phyloP scores from a whole-genome alignment of 768 basidiomycete species.

The Trametes coccinea region DNA sequence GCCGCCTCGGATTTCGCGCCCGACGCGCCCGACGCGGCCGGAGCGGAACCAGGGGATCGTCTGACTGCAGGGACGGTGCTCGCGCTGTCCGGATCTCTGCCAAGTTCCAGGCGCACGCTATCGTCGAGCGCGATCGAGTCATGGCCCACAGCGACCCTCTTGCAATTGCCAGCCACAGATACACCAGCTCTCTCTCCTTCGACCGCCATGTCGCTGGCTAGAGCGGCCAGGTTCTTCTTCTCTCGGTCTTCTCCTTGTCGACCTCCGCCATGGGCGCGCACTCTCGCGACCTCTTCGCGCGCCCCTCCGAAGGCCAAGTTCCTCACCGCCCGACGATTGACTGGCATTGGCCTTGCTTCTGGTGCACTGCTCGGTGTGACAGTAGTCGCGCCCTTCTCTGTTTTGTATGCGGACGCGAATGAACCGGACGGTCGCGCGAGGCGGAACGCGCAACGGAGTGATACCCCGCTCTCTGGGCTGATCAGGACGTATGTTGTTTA shows the following conservation, averaged over 20 bases:
- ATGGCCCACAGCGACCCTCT: background rate
- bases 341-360: background rate
- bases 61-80: background rate
- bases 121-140: background rate
- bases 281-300: background rate
- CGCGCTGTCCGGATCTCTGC: background rate
- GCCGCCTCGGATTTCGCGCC: too few species aligned
- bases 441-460: slow-evolving; percentile 7
- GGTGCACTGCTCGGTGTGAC: background rate
- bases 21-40: too few species aligned
- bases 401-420: slow-evolving; percentile 28
- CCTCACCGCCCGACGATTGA: background rate
- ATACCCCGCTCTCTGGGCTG: slow-evolving; percentile 37
- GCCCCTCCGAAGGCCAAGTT: background rate
- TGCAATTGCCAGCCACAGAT: background rate
- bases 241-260: background rate
- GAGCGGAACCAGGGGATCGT: background rate
- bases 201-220: slow-evolving; percentile 9
- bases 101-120: background rate
- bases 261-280: background rate
- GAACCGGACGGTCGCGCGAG: background rate
- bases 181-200: background rate
- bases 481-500: slow-evolving; percentile 82
- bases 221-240: slow-evolving; percentile 3
- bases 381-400: background rate